Conservation (phyloP, 371 early-diverging fungal genomes). For the Chytridium lagenaria region DNA sequence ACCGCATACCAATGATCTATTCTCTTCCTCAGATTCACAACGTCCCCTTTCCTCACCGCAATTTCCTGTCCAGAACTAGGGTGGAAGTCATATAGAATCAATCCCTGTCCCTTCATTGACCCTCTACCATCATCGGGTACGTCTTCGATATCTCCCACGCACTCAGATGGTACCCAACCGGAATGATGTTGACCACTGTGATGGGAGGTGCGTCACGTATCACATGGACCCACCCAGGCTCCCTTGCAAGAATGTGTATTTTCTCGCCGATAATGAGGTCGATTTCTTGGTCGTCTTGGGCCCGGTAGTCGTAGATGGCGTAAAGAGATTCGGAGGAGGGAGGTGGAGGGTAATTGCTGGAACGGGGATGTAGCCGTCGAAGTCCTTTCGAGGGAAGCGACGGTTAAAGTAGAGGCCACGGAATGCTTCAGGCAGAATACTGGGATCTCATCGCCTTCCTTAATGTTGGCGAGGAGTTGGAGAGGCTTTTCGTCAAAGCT, state of each 20-base stretch:
- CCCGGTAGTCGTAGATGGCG: slow-evolving; percentile 66
- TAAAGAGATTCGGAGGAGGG: not conserved
- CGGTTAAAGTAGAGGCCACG: slow-evolving; percentile 2
- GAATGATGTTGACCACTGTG: too few relatives aligned
- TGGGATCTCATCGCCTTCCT: slow-evolving; percentile 38
- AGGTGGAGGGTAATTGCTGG: not conserved
- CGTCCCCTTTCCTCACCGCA: slow-evolving; percentile 60
- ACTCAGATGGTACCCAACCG: slow-evolving; percentile 71
- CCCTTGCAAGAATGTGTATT: slow-evolving; percentile 57
- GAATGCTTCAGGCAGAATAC: slow-evolving; percentile 27
- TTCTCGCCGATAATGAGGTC: slow-evolving; percentile 65
- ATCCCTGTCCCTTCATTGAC: slow-evolving; percentile 36
- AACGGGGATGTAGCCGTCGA: not conserved
- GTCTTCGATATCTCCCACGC: slow-evolving; percentile 36
- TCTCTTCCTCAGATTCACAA: slow-evolving; percentile 49
- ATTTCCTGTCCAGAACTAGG: slow-evolving; percentile 59
- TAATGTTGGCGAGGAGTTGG: slow-evolving; percentile 77
- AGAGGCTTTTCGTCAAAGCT: slow-evolving; percentile 85
- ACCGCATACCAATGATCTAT: slow-evolving; percentile 56
- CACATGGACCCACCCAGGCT: slow-evolving; percentile 65
- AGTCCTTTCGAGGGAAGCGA: not conserved
- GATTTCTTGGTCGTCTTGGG: slow-evolving; percentile 62
- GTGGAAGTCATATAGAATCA: slow-evolving; percentile 63
- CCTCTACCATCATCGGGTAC: not conserved
- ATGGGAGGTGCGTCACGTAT: slow-evolving; percentile 47